These are phyloP conservation scores for Amylocystis lapponica DNA, from an alignment of 768 basidiomycete genomes.

Conservation along the genomic window DNA sequence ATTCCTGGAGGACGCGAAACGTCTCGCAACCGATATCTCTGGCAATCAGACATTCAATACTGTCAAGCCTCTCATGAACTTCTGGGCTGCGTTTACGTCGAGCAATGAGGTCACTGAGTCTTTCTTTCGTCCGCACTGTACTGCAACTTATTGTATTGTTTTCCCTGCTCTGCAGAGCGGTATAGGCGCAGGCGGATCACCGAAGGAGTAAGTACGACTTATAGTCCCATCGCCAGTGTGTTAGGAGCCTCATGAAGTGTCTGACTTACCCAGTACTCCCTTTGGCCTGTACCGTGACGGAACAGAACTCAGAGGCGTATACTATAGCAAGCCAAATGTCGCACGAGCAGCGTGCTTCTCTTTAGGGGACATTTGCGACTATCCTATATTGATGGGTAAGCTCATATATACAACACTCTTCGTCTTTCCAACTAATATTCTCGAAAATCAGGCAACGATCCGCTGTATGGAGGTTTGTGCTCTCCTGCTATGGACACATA, in stretches of 20 bases:
- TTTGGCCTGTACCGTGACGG: constrained; percentile 76
- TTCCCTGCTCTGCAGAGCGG: constrained; percentile 47
- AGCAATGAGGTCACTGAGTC: constrained; percentile 53
- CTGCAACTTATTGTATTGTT: not conserved
- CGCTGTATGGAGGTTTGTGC: constrained; percentile 64
- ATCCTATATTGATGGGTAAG: constrained; percentile 67
- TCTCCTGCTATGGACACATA: too few species aligned
- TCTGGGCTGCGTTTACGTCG: constrained; percentile 76
- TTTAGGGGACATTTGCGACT: constrained; percentile 61
- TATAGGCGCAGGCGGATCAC: constrained; percentile 58
- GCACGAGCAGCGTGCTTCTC: constrained; percentile 65
- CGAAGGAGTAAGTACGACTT: constrained; percentile 51
- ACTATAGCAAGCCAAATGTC: constrained; percentile 60
- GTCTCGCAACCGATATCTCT: constrained; percentile 65
- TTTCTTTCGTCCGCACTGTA: not conserved
- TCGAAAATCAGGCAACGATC: constrained; percentile 58
- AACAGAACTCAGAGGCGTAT: constrained; percentile 70
- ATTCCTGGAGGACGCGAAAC: constrained; percentile 59
- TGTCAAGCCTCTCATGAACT: constrained; percentile 70
- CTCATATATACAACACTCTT: not conserved
- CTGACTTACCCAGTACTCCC: constrained; percentile 44
- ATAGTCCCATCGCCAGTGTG: not conserved
- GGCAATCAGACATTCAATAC: constrained; percentile 72
- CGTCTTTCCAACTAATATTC: not conserved
- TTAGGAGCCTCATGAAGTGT: too few species aligned